Evolutionary conservation across 768 basidiomycete species (phyloP).

Genomic region (Cubamyces sp.): DNA sequence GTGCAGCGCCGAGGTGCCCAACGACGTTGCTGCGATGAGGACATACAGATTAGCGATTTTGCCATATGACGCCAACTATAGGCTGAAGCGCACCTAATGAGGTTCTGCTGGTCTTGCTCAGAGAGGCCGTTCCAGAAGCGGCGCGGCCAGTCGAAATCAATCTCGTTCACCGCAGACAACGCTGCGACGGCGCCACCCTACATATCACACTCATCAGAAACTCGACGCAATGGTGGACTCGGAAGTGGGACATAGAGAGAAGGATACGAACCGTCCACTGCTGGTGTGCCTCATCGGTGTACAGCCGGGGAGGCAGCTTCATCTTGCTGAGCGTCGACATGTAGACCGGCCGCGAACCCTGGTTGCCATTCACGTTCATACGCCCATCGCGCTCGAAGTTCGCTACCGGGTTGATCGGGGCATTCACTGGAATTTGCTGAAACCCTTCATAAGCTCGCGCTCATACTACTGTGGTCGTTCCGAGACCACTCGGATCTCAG

Average conservation of each 20-base stretch:
- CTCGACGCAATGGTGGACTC: neutral
- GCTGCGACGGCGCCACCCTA: slow-evolving; percentile 45
- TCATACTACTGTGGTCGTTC: neutral
- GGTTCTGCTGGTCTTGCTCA: slow-evolving; percentile 39
- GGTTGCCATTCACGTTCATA: slow-evolving; percentile 42
- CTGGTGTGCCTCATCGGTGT: slow-evolving; percentile 45
- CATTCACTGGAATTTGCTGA: slow-evolving; percentile 44
- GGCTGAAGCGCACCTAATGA: slow-evolving; percentile 34
- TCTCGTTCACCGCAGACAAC: slow-evolving; percentile 40
- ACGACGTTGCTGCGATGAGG: slow-evolving; percentile 37
- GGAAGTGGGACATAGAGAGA: neutral
- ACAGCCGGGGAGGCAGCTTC: slow-evolving; percentile 38
- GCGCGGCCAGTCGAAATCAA: slow-evolving; percentile 46
- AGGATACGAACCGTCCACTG: slow-evolving; percentile 38
- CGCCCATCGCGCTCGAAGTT: slow-evolving; percentile 45
- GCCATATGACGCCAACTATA: too few species aligned
- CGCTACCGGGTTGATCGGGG: slow-evolving; percentile 43
- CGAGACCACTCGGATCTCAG: neutral
- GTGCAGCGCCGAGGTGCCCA: slow-evolving; percentile 42
- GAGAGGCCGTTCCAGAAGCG: slow-evolving; percentile 44
- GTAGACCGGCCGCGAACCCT: slow-evolving; percentile 46
- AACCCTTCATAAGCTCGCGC: neutral
- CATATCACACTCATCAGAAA: neutral
- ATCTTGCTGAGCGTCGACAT: slow-evolving; percentile 41
- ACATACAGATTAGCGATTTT: neutral